These are phyloP conservation scores for Rhinocladiella mackenziei DNA, from an alignment of 2,329 filamentous ascomycete genomes.

Conservation along the genomic window DNA sequence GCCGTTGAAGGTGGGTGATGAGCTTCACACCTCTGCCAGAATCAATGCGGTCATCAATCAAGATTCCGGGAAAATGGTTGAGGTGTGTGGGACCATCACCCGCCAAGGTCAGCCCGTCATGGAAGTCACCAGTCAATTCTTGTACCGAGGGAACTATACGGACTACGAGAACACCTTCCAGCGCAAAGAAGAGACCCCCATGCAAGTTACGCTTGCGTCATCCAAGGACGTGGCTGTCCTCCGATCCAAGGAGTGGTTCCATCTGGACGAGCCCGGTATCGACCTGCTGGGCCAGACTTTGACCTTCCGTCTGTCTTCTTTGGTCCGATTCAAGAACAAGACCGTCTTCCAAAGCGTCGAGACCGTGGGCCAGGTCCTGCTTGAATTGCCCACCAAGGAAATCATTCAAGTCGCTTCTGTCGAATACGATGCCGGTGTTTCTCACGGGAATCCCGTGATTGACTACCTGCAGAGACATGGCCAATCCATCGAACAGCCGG, in stretches of 20 bases:
- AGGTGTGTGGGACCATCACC: constrained; percentile 95
- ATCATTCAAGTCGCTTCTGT: constrained; percentile 96
- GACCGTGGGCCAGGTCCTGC: constrained; percentile 84
- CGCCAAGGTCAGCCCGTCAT: constrained; percentile 82
- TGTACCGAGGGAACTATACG: constrained; percentile 88
- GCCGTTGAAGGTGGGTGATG: constrained; percentile 91
- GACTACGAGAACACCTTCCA: constrained; percentile 99
- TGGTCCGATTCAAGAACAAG: constrained; percentile 93
- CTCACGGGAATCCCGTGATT: constrained; percentile 92
- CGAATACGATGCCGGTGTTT: constrained; percentile 85
- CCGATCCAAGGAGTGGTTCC: constrained; percentile 97
- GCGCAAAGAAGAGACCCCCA: constrained; percentile 90
- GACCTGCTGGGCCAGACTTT: constrained; percentile 89
- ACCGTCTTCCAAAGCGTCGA: constrained; percentile 85
- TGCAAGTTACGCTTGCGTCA: constrained; percentile 83
- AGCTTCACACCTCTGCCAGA: constrained; percentile 86
- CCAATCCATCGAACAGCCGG: constrained; percentile 86
- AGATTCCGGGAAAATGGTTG: constrained; percentile 98
- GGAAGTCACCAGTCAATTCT: constrained; percentile 97
- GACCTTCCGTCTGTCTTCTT: constrained; percentile 89
- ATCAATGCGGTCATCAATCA: constrained; percentile 98
- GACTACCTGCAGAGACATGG: constrained; percentile 94
- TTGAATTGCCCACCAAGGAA: constrained; percentile 95
- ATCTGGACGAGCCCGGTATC: constrained; percentile 74
- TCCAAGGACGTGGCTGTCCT: constrained; percentile 90